Percentiles rank a stretch among this genome's conserved stretches.
Evolutionary conservation across 495 filamentous ascomycete genomes (phyloP).

Genomic region (Penicillium dipodomyicola): DNA sequence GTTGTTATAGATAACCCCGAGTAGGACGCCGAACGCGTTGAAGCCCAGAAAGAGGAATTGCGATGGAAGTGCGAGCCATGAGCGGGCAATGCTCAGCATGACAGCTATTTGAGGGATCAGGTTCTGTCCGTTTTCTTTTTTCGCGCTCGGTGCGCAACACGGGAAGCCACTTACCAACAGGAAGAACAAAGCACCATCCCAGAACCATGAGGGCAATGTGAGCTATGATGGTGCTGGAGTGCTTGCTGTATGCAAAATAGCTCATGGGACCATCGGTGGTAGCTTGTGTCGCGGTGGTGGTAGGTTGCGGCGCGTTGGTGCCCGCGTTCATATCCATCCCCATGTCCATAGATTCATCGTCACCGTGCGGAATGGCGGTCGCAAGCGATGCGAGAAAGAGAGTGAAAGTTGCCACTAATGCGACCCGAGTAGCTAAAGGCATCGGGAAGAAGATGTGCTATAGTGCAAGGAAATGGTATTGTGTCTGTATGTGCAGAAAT

Average conservation of each 20-base stretch:
- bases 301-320: slow-evolving; percentile 33
- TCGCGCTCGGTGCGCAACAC: background rate
- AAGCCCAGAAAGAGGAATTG: slow-evolving; percentile 74
- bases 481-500: slow-evolving; percentile 5
- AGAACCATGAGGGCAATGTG: slow-evolving; percentile 80
- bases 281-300: slow-evolving; percentile 1
- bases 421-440: slow-evolving; percentile 25
- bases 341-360: slow-evolving; percentile 37
- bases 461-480: background rate
- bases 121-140: background rate
- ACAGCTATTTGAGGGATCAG: slow-evolving; percentile 52
- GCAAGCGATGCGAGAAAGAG: slow-evolving; percentile 32
- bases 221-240: slow-evolving; percentile 64
- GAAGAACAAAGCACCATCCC: slow-evolving; percentile 81
- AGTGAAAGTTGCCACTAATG: slow-evolving; percentile 27
- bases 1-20: slow-evolving; percentile 75
- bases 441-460: slow-evolving; percentile 11
- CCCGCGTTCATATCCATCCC: slow-evolving; percentile 34
- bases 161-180: slow-evolving; percentile 59
- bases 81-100: slow-evolving; percentile 81
- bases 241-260: slow-evolving; percentile 73
- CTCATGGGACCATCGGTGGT: slow-evolving; percentile 45
- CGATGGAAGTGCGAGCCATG: slow-evolving; percentile 65
- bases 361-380: slow-evolving; percentile 38
- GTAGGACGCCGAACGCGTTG: slow-evolving; percentile 68